These are phyloP conservation scores for Cryptococcus sp. DNA, from an alignment of 1,284 basidiomycete species.

Conservation along the genomic window DNA sequence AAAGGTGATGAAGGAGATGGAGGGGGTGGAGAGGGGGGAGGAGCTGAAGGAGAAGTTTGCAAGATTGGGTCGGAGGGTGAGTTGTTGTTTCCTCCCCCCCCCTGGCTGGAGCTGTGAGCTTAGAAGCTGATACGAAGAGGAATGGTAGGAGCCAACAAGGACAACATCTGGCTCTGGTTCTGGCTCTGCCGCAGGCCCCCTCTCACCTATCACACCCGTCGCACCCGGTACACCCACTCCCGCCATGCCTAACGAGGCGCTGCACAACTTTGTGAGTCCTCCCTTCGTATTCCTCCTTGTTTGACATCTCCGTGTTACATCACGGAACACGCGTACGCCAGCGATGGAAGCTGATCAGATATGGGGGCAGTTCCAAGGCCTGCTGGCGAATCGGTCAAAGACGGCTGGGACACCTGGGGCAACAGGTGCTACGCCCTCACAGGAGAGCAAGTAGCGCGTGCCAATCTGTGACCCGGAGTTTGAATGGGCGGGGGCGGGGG, in stretches of 20 bases:
- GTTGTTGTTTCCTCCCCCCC: not conserved
- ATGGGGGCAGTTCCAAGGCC: constrained; percentile 24
- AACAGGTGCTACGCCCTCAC: too few species aligned
- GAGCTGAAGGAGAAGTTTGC: constrained; percentile 45
- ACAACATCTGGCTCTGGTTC: not conserved
- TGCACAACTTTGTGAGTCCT: constrained; percentile 49
- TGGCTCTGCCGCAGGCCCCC: constrained; percentile 10
- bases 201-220: constrained; percentile 20
- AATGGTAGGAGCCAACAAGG: constrained; percentile 26
- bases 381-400: constrained; percentile 18
- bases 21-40: constrained; percentile 52
- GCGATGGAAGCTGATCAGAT: too few species aligned
- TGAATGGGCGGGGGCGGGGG: too few species aligned
- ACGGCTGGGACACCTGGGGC: not conserved
- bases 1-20: constrained; percentile 79
- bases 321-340: too few species aligned
- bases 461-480: too few species aligned
- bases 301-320: too few species aligned
- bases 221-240: constrained; percentile 14
- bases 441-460: too few species aligned
- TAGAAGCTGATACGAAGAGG: constrained; percentile 4
- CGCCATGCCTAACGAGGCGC: constrained; percentile 43
- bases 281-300: too few species aligned
- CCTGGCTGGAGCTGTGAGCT: not conserved
- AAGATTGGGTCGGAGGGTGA: constrained; percentile 26